phyloP scores from a whole-genome alignment of 345 rosid genomes.

The Arabidopsis suecica region DNA sequence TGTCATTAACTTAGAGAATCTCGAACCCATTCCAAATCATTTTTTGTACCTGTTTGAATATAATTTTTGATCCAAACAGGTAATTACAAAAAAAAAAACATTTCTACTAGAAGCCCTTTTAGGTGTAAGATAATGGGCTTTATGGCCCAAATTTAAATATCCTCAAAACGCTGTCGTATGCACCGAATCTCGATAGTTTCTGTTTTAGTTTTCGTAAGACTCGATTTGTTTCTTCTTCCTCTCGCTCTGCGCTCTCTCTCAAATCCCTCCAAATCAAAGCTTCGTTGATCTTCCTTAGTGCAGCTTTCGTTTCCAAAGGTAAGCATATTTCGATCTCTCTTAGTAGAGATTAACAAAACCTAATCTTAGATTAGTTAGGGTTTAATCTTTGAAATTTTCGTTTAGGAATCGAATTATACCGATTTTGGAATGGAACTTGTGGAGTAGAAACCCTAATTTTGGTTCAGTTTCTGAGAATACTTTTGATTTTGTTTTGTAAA shows the following conservation, averaged over 20 bases:
- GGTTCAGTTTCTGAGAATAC: background rate
- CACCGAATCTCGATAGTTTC: background rate
- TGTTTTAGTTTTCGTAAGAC: background rate
- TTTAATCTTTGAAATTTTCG: background rate
- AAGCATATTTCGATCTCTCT: background rate
- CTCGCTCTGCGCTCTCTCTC: background rate
- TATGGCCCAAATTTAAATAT: background rate
- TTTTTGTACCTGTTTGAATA: too few relatives aligned
- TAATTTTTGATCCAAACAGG: too few relatives aligned
- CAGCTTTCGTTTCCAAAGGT: constrained; percentile 4
- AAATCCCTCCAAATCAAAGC: constrained; percentile 22
- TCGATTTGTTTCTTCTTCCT: constrained; percentile 11
- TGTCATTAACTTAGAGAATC: too few relatives aligned
- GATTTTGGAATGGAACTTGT: background rate
- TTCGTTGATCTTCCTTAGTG: constrained; percentile 20
- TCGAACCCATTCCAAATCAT: too few relatives aligned
- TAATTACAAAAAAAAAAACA: too few relatives aligned
- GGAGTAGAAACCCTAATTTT: constrained; percentile 17
- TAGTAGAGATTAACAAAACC: background rate
- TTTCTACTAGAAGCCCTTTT: too few relatives aligned
- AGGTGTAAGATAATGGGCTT: background rate
- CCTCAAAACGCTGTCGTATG: background rate
- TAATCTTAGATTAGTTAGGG: background rate
- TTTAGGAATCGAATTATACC: background rate
- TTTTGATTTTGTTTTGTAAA: background rate